phyloP scores from a whole-genome alignment of 805 yeast genomes.

The Candida silvatica region DNA sequence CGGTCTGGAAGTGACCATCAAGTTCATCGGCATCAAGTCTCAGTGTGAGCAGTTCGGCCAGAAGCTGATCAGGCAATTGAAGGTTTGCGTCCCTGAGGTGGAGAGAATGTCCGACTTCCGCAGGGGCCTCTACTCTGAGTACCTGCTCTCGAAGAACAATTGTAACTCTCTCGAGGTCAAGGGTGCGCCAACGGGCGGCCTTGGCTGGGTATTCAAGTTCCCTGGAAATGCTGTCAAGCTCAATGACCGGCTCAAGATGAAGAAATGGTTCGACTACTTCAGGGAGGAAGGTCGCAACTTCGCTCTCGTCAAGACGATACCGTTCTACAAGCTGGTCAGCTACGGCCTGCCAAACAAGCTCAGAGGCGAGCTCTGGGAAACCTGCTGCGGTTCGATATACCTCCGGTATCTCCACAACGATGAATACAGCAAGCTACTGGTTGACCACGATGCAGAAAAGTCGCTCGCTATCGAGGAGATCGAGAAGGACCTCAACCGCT shows the following conservation, averaged over 20 bases:
- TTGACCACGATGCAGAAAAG: constrained; percentile 49
- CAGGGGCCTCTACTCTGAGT: constrained; percentile 77
- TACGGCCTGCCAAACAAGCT: constrained; percentile 92
- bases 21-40: constrained; percentile 71
- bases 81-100: constrained; percentile 54
- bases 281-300: constrained; percentile 78
- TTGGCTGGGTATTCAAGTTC: constrained; percentile 75
- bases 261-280: constrained; percentile 90
- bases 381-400: constrained; percentile 80
- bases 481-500: constrained; percentile 90
- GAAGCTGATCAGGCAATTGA: constrained; percentile 50
- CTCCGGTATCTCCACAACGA: constrained; percentile 53
- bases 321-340: constrained; percentile 74
- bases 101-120: constrained; percentile 56
- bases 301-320: constrained; percentile 62
- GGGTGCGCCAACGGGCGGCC: constrained; percentile 68
- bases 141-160: constrained; percentile 54
- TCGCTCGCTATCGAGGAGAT: constrained; percentile 93
- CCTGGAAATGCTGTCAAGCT: constrained; percentile 81
- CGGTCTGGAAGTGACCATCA: constrained; percentile 53
- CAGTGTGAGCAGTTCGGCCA: constrained; percentile 77
- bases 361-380: constrained; percentile 96
- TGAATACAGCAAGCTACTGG: constrained; percentile 50
- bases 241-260: constrained; percentile 78
- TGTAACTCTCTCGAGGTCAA: constrained; percentile 32